Evolutionary conservation across 148 eudicot species (phyloP), one percentile per base, ranked within the genome.

Genomic region (Cornus suecica): DNA sequence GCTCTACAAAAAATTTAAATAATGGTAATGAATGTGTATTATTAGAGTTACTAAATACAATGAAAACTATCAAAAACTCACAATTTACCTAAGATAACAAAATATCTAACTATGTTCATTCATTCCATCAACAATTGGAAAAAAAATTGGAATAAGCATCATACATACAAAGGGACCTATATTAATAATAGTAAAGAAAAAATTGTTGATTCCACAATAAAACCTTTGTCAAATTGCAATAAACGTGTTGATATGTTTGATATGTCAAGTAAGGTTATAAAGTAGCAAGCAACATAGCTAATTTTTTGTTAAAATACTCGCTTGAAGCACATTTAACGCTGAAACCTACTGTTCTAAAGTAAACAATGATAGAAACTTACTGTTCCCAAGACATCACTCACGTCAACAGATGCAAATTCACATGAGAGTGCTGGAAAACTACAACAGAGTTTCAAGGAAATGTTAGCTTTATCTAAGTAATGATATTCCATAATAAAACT

Each of bases 341-440:
- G n/a, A 31, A 65, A 67, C 54, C 20, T 30, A 65, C 42, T 63
- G 22, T 68, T 69, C 48, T 34, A 26, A 68, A 74, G 28, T 71
- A 80, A 41, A 32, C 20, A 71, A 76, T n/a, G 68, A 78, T 48
- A 71, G 79, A 66, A 79, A 82, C 88, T 87, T 91, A 94, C 99
- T 79, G 99, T 94, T 79, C 99, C 99, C 87, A 94, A 75, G 78
- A 87, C 94, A 86, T 94, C 99, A 66, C 92, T 94, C 86, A 94
- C 91, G 79, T 94, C 97, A 77, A 94, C 90, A 8, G 99, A 91
- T 78, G 99, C 99, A 88, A 94, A 94, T 86, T 94, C 97, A 85
- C 99, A 94, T 37, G 99, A 94, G 68, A 94, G 84, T 31, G 92
- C 94, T 28, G 99, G 97, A 79, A 94, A 92, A 86, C 99, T 94